These are phyloP conservation scores for Penicillium longicatenatum DNA, from an alignment of 495 filamentous ascomycete genomes.

Conservation along the genomic window DNA sequence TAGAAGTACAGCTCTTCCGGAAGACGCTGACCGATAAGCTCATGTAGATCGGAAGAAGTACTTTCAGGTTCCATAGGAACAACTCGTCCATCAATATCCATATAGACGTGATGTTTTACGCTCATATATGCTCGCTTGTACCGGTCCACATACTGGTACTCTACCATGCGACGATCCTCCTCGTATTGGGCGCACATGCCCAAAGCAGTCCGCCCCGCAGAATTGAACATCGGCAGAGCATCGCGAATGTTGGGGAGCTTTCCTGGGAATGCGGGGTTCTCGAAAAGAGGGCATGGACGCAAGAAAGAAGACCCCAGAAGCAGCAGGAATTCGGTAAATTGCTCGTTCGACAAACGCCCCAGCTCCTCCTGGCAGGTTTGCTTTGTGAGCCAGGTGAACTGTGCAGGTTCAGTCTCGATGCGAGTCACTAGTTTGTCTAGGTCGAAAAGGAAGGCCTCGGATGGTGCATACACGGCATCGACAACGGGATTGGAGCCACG, in stretches of 20 bases:
- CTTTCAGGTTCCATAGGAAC: slow-evolving; percentile 67
- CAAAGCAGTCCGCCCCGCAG: slow-evolving; percentile 61
- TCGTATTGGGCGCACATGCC: slow-evolving; percentile 67
- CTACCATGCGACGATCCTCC: slow-evolving; percentile 67
- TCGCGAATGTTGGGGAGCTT: slow-evolving; percentile 60
- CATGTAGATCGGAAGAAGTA: slow-evolving; percentile 78
- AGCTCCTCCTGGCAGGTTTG: slow-evolving; percentile 69
- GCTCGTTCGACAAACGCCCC: slow-evolving; percentile 63
- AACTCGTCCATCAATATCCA: slow-evolving; percentile 73
- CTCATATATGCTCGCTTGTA: slow-evolving; percentile 82
- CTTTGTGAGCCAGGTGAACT: slow-evolving; percentile 72
- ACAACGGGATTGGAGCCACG: slow-evolving; percentile 66
- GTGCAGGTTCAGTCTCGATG: slow-evolving; percentile 67
- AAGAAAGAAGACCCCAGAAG: slow-evolving; percentile 84
- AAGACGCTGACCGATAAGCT: slow-evolving; percentile 85
- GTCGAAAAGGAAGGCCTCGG: slow-evolving; percentile 87
- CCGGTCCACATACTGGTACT: slow-evolving; percentile 76
- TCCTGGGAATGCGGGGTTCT: slow-evolving; percentile 50
- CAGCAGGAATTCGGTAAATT: slow-evolving; percentile 81
- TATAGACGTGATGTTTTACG: slow-evolving; percentile 82
- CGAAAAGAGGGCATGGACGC: slow-evolving; percentile 72
- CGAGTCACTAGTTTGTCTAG: slow-evolving; percentile 79
- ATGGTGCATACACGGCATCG: slow-evolving; percentile 78
- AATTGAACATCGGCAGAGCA: slow-evolving; percentile 70
- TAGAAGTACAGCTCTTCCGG: slow-evolving; percentile 94